Evolutionary conservation across 345 rosid species (phyloP).

Genomic region (Citrus unshiu): DNA sequence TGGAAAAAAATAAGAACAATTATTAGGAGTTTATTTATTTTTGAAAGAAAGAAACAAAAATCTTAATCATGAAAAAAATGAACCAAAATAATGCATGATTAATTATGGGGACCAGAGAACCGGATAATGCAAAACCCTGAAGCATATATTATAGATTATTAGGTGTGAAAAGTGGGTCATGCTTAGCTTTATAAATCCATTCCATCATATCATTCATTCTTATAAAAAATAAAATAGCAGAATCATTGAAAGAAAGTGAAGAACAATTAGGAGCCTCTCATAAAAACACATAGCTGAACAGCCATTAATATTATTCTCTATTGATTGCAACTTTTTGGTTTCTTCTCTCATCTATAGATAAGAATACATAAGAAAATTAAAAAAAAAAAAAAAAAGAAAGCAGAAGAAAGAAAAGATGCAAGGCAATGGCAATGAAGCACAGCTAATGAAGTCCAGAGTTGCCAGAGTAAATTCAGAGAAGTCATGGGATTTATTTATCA

Average conservation of each 20-base stretch:
- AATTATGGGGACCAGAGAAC: neutral
- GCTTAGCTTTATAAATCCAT: neutral
- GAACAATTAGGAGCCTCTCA: neutral
- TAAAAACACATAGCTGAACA: neutral
- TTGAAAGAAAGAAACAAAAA: neutral
- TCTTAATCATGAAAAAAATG: neutral
- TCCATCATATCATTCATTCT: neutral
- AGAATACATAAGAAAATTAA: neutral
- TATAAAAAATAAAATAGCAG: neutral
- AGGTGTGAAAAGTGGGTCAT: slow-evolving; percentile 21
- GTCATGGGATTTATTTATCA: slow-evolving; percentile 35
- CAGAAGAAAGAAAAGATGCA: slow-evolving; percentile 11
- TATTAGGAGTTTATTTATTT: neutral
- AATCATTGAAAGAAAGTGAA: neutral
- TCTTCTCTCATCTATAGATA: neutral
- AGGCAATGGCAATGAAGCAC: neutral
- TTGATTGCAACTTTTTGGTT: neutral
- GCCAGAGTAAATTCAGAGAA: slow-evolving; percentile 29
- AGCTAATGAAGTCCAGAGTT: slow-evolving; percentile 31
- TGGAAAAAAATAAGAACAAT: too few relatives aligned
- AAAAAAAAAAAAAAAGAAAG: neutral
- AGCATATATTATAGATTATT: neutral
- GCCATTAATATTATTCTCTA: neutral
- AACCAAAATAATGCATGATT: neutral
- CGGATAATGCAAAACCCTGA: slow-evolving; percentile 9